These are phyloP conservation scores for Eragrostis curvula DNA, from an alignment of 176 grass and related monocot species.

Conservation along the genomic window DNA sequence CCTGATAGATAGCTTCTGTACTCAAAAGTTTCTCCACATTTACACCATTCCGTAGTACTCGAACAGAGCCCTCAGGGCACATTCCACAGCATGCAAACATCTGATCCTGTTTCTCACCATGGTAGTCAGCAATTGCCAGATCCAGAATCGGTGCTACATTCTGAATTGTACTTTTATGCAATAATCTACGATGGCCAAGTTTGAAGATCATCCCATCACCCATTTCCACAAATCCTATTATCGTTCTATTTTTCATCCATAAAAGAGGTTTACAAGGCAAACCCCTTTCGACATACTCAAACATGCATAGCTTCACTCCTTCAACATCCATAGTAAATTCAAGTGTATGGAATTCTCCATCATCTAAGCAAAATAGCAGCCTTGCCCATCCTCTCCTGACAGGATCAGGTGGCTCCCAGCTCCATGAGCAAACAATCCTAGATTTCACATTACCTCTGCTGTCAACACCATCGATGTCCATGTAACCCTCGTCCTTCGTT, in stretches of 20 bases:
- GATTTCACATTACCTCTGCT: slow-evolving; percentile 56
- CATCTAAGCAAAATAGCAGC: slow-evolving; percentile 85
- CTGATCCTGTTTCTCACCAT: slow-evolving; percentile 96
- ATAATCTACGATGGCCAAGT: slow-evolving; percentile 63
- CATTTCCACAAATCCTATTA: slow-evolving; percentile 92
- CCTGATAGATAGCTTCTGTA: slow-evolving; percentile 84
- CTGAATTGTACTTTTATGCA: slow-evolving; percentile 84
- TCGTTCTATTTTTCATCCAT: slow-evolving; percentile 74
- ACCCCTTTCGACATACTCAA: slow-evolving; percentile 69
- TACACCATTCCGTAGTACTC: slow-evolving; percentile 86
- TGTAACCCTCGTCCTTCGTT: slow-evolving; percentile 75
- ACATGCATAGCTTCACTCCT: slow-evolving; percentile 62
- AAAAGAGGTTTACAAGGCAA: slow-evolving; percentile 73
- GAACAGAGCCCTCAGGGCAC: slow-evolving; percentile 90
- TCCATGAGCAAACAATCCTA: slow-evolving; percentile 88
- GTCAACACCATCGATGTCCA: slow-evolving; percentile 84
- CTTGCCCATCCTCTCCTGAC: slow-evolving; percentile 53
- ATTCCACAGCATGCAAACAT: slow-evolving; percentile 98
- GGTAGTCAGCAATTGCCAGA: slow-evolving; percentile 80
- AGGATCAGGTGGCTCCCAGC: slow-evolving; percentile 76
- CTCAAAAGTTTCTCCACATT: slow-evolving; percentile 93
- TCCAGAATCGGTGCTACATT: slow-evolving; percentile 97
- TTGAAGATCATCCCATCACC: slow-evolving; percentile 95
- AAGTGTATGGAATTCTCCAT: slow-evolving; percentile 80
- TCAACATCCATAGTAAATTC: slow-evolving; percentile 75